Base-by-base conservation (phyloP, 116 monocot genomes). In the Iris pallida region DNA sequence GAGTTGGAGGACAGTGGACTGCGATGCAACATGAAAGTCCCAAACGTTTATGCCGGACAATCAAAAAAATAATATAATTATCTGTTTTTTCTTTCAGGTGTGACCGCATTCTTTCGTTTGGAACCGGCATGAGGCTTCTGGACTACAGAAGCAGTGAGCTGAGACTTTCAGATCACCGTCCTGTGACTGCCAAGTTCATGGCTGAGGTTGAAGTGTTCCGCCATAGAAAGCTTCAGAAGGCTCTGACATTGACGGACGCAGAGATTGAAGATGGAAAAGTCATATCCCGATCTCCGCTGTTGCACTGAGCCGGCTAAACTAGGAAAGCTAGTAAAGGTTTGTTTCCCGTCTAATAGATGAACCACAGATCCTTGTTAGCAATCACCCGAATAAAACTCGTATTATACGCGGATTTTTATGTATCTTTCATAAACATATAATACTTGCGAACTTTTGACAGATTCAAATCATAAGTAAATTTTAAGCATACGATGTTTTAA, bases 161-260 rank as follows among this genome's bases (percentile, higher is more conserved):
- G 62, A 82, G 42, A 65, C 62, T 88, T 42, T 88, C 88, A 5
- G 88, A 88, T 71, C 88, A 88, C 54, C 85, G 88, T 19, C 88
- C 88, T 10, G 88, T 88, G 16, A 79, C 68, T 8, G 88, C 88
- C 8, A 68, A 62, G 51, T 82, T 64, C 73, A 56, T 64, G 73
- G 82, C 74, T 10, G 88, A 88, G 46, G 84, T 88, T 64, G 88
- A 88, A 64, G 68, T 85, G 40, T 84, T 84, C 67, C 66, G 58
- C 44, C 81, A 76, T 46, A 70, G 73, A 71, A 88, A 81, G 53
- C 82, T 88, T 51, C 88, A 88, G 51, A 81, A 65, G 70, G 88
- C 88, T 73, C 84, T 88, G 4, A 79, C 84, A 57, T 71, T 88
- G 57, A 88, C 81, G 9, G 68, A 87, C 66, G 83, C 83, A 41